Base-by-base conservation (phyloP, 331 rosid species). In the Arachis monticola region DNA sequence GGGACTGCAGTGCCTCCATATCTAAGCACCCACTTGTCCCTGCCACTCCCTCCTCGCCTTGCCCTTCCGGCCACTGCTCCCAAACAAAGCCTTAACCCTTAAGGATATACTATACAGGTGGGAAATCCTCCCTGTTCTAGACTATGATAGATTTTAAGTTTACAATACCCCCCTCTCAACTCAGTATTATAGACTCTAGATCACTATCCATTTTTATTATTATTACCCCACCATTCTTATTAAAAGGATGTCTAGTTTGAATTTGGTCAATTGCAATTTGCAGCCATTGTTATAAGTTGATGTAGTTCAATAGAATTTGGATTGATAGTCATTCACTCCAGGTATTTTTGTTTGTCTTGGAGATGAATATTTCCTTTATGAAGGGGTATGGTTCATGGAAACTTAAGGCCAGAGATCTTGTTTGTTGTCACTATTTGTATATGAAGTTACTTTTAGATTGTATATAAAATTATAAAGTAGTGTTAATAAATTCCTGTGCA, bases 381-480 rank as follows among this genome's bases (percentile, higher is more conserved):
- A 53, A 59, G 65, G 70, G 17, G 64, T 13, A 45, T 75, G 56
- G 58, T 68, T 68, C 58, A 42, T 14, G 53, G 58, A 41, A 69
- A 70, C 51, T 42, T 53, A 7, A 32, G 69, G 56, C 64, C 41
- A 70, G 38, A 75, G 56, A 17, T 47, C 44, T 68, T 68, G 40
- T 64, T 55, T 2, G 40, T 48, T 44, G 5, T 45, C 51, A 50
- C 47, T 35, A 60, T 45, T 40, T 81, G 69, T 60, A 63, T 45
- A 56, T 64, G 69, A 38, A 72, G 46, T 64, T 58, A 56, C 52
- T 17, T 63, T 62, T 56, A 48, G n/a, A 65, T 55, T 56, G 47
- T 76, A 40, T 51, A 80, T 17, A 14, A 10, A 45, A 61, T 71
- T 51, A 80, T 17, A 14, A 10, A 45, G 68, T 71, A 51, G 75